phyloP scores from a whole-genome alignment of 345 rosid species.

The Gossypium bickii region DNA sequence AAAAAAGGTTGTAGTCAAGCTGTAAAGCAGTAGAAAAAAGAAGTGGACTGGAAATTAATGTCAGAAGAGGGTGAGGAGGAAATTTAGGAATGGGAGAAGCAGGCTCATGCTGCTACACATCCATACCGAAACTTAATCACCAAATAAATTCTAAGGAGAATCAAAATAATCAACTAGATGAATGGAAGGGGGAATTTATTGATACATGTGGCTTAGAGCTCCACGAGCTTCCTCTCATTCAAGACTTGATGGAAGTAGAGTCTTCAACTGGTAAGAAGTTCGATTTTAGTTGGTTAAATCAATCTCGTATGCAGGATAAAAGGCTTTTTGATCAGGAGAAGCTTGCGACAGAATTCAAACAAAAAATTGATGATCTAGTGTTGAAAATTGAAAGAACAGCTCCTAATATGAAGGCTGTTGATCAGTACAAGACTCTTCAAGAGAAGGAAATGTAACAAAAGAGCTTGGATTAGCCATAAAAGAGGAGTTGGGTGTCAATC shows the following conservation, averaged over 20 bases:
- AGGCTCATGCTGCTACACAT: constrained; percentile 75
- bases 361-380: constrained; percentile 60
- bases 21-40: too few relatives aligned
- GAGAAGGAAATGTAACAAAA: constrained; percentile 77
- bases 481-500: constrained; percentile 79
- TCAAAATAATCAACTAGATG: constrained; percentile 62
- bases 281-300: constrained; percentile 74
- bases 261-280: constrained; percentile 48
- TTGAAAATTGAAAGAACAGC: constrained; percentile 88
- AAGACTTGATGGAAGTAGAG: constrained; percentile 75
- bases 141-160: constrained; percentile 74
- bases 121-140: constrained; percentile 70
- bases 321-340: constrained; percentile 74
- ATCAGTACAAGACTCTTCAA: constrained; percentile 78
- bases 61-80: constrained; percentile 86
- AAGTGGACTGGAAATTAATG: constrained; percentile 76
- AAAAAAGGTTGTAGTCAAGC: constrained; percentile 39
- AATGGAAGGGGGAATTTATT: constrained; percentile 62
- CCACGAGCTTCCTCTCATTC: constrained; percentile 58
- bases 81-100: constrained; percentile 81
- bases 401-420: constrained; percentile 94
- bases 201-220: constrained; percentile 83
- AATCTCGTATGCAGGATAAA: constrained; percentile 67
- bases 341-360: constrained; percentile 64
- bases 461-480: constrained; percentile 83